Evolutionary conservation across 495 filamentous ascomycete species (phyloP), one percentile per base, ranked within the genome.

Genomic region (Penicillium bialowiezense): DNA sequence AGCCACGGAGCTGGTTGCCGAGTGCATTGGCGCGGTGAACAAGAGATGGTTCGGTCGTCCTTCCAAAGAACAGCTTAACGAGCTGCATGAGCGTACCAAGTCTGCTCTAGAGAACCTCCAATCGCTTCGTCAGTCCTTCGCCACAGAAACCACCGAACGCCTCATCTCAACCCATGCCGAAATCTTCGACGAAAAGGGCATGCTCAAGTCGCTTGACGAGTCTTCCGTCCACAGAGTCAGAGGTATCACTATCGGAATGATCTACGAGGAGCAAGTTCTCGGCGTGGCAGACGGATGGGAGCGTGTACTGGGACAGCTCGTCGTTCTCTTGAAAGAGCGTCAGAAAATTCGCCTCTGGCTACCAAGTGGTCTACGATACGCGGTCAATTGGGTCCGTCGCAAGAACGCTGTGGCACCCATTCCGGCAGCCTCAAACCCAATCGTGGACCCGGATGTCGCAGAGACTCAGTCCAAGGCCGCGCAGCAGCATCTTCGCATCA

Each of bases 251-350:
- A 14, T 62, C 3, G 57, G 55, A 7, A 68, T 68, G 65, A 42
- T 66, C 7, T 66, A 60, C 40, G 63, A 68, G 39, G 63, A 66
- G 41, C 65, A 66, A 6, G 24, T 68, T 10, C 50, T 65, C 8
- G 48, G 42, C 9, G 56, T 64, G 17, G 47, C 47, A 4, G 55
- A 58, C 10, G 28, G 46, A 15, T 63, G 60, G 62, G 54, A 58
- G 38, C 33, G 32, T 19, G 41, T 59, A 1, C 41, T 65, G 13
- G 49, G 24, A 3, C 62, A 63, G 18, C 19, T 65, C 3, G 45
- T 51, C 12, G 47, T 42, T 15, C 40, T 65, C 19, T 51, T 61
- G 48, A 56, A 48, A 32, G 62, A 60, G 21, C 60, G 62, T 7
- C 51, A 60, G 33, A 55, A 48, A 8, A 42, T 51, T 13, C 51